These are phyloP conservation scores for Ceratocystis destructans DNA, from an alignment of 2,329 filamentous ascomycete species.

Conservation along the genomic window DNA sequence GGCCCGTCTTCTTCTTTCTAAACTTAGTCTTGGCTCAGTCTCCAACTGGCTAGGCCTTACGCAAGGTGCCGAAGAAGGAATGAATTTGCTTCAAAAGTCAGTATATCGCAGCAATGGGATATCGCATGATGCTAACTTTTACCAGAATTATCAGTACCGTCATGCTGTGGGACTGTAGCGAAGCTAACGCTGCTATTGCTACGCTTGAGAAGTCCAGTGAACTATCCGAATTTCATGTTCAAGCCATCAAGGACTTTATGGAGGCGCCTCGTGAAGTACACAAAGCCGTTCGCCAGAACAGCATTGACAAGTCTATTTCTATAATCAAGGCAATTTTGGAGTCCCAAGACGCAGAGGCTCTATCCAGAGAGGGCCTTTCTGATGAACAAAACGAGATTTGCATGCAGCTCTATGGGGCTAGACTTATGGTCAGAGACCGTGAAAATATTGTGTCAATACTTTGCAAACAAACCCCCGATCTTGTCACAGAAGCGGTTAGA, in stretches of 20 bases:
- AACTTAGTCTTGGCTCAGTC: constrained; percentile 57
- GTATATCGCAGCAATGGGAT: background rate
- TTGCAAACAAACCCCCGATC: constrained; percentile 56
- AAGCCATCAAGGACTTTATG: constrained; percentile 46
- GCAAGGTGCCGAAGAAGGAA: constrained; percentile 57
- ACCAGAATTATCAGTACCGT: constrained; percentile 58
- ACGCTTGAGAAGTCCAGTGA: constrained; percentile 51
- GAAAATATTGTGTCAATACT: constrained; percentile 53
- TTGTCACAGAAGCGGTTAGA: constrained; percentile 54
- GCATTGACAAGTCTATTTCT: constrained; percentile 38
- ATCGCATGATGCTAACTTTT: constrained; percentile 15
- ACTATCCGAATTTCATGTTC: constrained; percentile 41
- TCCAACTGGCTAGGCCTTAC: constrained; percentile 71
- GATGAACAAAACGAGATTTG: constrained; percentile 14
- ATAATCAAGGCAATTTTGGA: constrained; percentile 55
- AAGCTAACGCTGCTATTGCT: constrained; percentile 51
- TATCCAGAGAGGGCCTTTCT: constrained; percentile 12
- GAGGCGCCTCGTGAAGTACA: constrained; percentile 41
- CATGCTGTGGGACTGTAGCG: constrained; percentile 56
- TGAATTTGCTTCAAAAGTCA: constrained; percentile 59
- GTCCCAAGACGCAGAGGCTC: constrained; percentile 33
- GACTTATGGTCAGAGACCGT: constrained; percentile 61
- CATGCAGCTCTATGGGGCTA: constrained; percentile 42
- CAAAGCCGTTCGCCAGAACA: constrained; percentile 43
- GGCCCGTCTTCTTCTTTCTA: constrained; percentile 59